Evolutionary conservation across 1,284 basidiomycete species (phyloP).

Genomic region (Cyathus olla): DNA sequence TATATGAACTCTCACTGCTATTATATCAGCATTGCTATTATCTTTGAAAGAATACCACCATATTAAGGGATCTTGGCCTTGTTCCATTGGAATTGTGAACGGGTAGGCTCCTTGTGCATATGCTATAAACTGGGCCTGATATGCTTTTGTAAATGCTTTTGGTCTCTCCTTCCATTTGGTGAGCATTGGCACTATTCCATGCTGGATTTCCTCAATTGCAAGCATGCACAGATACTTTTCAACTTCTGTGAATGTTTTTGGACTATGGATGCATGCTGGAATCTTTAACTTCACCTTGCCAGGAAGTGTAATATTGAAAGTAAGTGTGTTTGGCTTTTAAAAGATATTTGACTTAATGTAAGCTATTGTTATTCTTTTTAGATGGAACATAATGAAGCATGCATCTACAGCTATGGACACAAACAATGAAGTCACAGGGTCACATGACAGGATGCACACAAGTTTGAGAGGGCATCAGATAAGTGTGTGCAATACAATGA

Average conservation of each 20-base stretch:
- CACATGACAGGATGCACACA: too few species aligned
- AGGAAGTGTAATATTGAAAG: constrained; percentile 25
- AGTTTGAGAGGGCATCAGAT: too few species aligned
- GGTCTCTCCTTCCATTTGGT: constrained; percentile 14
- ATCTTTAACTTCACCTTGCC: constrained; percentile 10
- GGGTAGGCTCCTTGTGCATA: constrained; percentile 31
- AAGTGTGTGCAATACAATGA: too few species aligned
- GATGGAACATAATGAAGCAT: neutral
- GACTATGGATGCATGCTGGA: constrained; percentile 22
- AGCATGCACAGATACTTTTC: constrained; percentile 23
- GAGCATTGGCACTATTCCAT: constrained; percentile 16
- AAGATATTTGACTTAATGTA: constrained; percentile 30
- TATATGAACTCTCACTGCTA: too few species aligned
- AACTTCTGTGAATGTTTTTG: constrained; percentile 30
- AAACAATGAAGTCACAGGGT: too few species aligned
- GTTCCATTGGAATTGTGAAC: constrained; percentile 20
- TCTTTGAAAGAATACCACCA: constrained; percentile 29
- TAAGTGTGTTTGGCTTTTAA: constrained; percentile 29
- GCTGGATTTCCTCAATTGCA: constrained; percentile 18
- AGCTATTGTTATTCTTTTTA: constrained; percentile 13
- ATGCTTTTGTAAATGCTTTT: constrained; percentile 16
- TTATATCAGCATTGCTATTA: too few species aligned
- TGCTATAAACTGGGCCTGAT: constrained; percentile 26
- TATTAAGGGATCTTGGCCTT: constrained; percentile 18
- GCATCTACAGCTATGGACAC: too few species aligned